Percentiles rank a stretch among this genome's conserved stretches.
Evolutionary conservation across 257 asterid genomes (phyloP).

Genomic region (Linaria vulgaris): DNA sequence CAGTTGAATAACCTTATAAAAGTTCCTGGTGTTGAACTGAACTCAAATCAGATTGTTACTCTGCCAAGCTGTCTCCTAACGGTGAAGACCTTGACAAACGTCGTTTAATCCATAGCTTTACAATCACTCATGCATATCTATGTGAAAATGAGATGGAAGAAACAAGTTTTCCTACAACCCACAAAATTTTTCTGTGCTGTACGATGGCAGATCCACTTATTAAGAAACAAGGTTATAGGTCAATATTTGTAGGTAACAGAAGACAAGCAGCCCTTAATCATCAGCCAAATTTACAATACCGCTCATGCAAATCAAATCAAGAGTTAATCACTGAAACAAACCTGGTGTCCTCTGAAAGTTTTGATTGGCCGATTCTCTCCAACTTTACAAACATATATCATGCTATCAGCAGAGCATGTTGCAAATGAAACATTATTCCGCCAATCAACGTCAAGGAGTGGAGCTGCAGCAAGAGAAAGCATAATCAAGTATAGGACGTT

Average conservation of each 20-base stretch:
- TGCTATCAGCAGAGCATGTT: slow-evolving; percentile 93
- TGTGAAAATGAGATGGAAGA: too few species aligned
- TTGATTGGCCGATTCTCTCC: slow-evolving; percentile 85
- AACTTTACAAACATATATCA: slow-evolving; percentile 91
- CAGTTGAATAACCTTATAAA: too few species aligned
- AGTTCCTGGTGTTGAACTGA: too few species aligned
- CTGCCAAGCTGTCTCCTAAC: too few species aligned
- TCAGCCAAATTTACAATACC: slow-evolving; percentile 10
- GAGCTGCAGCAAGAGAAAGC: slow-evolving; percentile 50
- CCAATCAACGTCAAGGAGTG: slow-evolving; percentile 98
- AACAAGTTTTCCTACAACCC: too few species aligned
- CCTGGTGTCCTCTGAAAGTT: slow-evolving; percentile 89
- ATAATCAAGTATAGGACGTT: slow-evolving; percentile 8
- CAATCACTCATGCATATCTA: too few species aligned
- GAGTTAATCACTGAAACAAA: slow-evolving; percentile 27
- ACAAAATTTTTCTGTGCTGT: too few species aligned
- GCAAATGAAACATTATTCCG: slow-evolving; percentile 85
- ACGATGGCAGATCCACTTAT: too few species aligned
- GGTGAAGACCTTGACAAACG: too few species aligned
- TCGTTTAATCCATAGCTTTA: too few species aligned
- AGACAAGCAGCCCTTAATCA: neutral
- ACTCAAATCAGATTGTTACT: too few species aligned
- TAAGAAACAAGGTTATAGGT: neutral
- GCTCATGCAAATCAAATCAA: slow-evolving; percentile 17
- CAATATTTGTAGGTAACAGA: neutral